Evolutionary conservation across 2,329 filamentous ascomycete species (phyloP).

Genomic region (Ramularia collo-cygni): DNA sequence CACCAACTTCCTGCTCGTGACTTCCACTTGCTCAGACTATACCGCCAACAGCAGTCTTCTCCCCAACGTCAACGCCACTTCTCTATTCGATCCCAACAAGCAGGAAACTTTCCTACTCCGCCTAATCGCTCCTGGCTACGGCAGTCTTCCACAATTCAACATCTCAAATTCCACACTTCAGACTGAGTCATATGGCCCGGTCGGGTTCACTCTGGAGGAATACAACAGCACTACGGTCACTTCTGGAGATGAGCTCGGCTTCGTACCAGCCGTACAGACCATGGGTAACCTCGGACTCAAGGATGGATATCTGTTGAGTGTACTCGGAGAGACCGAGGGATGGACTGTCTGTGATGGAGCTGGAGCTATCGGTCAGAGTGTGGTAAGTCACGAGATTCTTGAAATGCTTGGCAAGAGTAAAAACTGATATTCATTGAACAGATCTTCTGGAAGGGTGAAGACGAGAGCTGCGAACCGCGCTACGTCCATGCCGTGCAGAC

Average conservation of each 20-base stretch:
- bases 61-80: constrained; percentile 32
- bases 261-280: constrained; percentile 27
- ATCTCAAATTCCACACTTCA: constrained; percentile 30
- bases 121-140: constrained; percentile 33
- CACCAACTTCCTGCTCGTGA: constrained; percentile 36
- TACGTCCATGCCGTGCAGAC: constrained; percentile 35
- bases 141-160: constrained; percentile 34
- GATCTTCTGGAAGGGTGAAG: constrained; percentile 34
- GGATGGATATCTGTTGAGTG: constrained; percentile 33
- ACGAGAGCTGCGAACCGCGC: constrained; percentile 28
- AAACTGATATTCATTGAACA: constrained; percentile 8
- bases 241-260: constrained; percentile 26
- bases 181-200: constrained; percentile 23
- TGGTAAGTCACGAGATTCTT: constrained; percentile 25
- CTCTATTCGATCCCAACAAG: constrained; percentile 34
- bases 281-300: constrained; percentile 30
- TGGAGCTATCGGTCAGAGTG: constrained; percentile 21
- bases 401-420: not conserved
- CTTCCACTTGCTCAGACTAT: constrained; percentile 27
- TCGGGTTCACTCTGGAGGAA: constrained; percentile 11
- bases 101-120: constrained; percentile 32
- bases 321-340: constrained; percentile 30
- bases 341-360: constrained; percentile 35
- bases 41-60: constrained; percentile 28
- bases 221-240: constrained; percentile 29